Conservation (phyloP, 2,329 filamentous ascomycete species). For the Cladosporium sp. region DNA sequence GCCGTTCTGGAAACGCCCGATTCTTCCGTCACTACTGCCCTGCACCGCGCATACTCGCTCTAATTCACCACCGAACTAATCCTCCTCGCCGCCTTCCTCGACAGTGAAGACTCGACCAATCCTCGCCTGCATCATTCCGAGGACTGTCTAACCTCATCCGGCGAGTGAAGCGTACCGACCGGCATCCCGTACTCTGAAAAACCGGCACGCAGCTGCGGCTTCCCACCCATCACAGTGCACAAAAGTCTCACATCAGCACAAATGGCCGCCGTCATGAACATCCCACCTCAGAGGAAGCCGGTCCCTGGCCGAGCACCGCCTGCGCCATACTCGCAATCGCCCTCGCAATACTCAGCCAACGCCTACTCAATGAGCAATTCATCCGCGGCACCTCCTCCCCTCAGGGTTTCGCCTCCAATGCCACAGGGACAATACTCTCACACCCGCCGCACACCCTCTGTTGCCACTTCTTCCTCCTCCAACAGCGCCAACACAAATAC, state of each 20-base stretch:
- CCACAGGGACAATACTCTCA: constrained; percentile 5
- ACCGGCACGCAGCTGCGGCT: constrained; percentile 7
- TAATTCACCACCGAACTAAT: too few relatives aligned
- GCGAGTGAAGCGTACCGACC: background rate
- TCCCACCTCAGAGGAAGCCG: constrained; percentile 10
- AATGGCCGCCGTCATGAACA: constrained; percentile 15
- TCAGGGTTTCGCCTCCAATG: constrained; percentile 10
- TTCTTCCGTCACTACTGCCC: too few relatives aligned
- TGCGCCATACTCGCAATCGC: constrained; percentile 6
- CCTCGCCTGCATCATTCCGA: background rate
- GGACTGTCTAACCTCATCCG: background rate
- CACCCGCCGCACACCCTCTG: constrained; percentile 58
- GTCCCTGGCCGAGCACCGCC: constrained; percentile 8
- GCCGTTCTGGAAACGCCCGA: too few relatives aligned
- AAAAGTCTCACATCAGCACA: constrained; percentile 1
- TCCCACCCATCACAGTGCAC: constrained; percentile 1
- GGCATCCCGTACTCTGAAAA: constrained; percentile 1
- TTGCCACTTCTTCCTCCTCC: constrained; percentile 66
- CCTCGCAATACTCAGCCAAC: constrained; percentile 3
- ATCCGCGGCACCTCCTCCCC: constrained; percentile 3
- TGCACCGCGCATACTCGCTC: too few relatives aligned
- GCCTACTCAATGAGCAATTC: background rate
- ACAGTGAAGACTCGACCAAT: too few relatives aligned
- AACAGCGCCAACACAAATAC: constrained; percentile 47
- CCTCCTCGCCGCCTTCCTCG: too few relatives aligned